These are phyloP conservation scores for Solanum chiquidenum DNA, from an alignment of 257 asterid species.

Conservation along the genomic window DNA sequence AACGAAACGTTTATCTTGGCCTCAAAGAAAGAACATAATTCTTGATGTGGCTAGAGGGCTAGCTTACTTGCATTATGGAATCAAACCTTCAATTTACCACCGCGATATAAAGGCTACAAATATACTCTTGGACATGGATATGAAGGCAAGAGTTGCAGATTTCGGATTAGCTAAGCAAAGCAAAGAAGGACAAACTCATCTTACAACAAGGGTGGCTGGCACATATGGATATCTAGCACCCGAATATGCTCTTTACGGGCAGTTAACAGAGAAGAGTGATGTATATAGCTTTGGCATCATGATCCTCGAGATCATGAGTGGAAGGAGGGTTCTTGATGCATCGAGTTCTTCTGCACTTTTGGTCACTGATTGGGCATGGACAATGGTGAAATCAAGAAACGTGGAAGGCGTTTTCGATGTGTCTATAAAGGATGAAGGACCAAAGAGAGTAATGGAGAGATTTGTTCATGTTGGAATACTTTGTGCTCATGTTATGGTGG, in stretches of 20 bases:
- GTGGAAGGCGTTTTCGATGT: constrained; percentile 25
- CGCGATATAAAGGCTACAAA: constrained; percentile 49
- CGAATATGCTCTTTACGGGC: constrained; percentile 51
- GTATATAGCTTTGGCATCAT: constrained; percentile 45
- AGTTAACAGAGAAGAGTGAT: constrained; percentile 48
- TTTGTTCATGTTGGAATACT: constrained; percentile 42
- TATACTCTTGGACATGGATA: constrained; percentile 46
- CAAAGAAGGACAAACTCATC: constrained; percentile 45
- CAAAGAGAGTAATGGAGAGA: constrained; percentile 50
- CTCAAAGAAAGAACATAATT: constrained; percentile 47
- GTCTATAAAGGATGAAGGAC: constrained; percentile 32
- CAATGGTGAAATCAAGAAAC: constrained; percentile 18
- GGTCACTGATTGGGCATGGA: constrained; percentile 63
- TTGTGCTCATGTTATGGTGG: constrained; percentile 62
- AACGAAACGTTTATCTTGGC: constrained; percentile 29
- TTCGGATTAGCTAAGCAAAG: constrained; percentile 53
- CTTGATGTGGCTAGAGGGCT: constrained; percentile 57
- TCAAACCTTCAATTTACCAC: constrained; percentile 48
- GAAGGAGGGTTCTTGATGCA: constrained; percentile 40
- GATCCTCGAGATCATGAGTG: constrained; percentile 50
- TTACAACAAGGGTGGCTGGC: constrained; percentile 58
- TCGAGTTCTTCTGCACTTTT: constrained; percentile 15
- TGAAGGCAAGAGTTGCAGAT: constrained; percentile 46
- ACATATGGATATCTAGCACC: constrained; percentile 58
- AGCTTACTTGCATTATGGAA: constrained; percentile 45